Evolutionary conservation across 1,284 basidiomycete species (phyloP).

Genomic region (Phellopilus nigrolimitatus): DNA sequence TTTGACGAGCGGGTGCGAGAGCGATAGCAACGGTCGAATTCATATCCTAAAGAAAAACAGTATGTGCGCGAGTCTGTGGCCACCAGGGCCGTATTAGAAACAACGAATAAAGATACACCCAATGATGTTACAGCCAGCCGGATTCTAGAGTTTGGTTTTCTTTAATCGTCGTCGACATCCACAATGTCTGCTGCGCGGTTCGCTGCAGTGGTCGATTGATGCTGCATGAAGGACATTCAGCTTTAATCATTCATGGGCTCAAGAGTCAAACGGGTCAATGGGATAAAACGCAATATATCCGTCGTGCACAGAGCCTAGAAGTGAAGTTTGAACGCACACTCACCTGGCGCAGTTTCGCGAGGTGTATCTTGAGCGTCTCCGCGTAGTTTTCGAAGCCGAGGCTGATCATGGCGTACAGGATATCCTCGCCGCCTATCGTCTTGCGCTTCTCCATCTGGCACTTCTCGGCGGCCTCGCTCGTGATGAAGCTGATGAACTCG

Average conservation of each 20-base stretch:
- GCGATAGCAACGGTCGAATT: no score
- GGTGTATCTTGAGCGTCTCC: conserved; percentile 83
- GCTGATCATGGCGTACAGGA: conserved; percentile 81
- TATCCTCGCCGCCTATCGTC: conserved; percentile 89
- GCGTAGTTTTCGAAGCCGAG: conserved; percentile 96
- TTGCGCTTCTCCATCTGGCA: conserved; percentile 84
- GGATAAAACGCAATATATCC: background rate
- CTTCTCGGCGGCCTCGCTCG: conserved; percentile 85
- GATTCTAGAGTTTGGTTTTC: no score
- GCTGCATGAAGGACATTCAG: background rate
- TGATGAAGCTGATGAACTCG: conserved; percentile 95
- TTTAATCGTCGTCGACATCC: conserved; percentile 1
- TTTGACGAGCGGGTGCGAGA: no score
- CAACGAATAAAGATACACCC: background rate
- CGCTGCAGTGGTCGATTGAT: conserved; percentile 15
- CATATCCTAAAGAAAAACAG: no score
- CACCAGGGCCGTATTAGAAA: background rate
- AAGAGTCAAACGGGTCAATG: conserved; percentile 20
- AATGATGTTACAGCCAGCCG: background rate
- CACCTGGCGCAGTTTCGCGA: conserved; percentile 85
- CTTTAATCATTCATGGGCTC: conserved; percentile 24
- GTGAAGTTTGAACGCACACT: conserved; percentile 23
- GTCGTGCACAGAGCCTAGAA: background rate
- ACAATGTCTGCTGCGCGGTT: conserved; percentile 6
- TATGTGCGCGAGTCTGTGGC: no score